These are phyloP conservation scores for Hirsutella rhossiliensis DNA, from an alignment of 2,329 filamentous ascomycete genomes.

Conservation along the genomic window DNA sequence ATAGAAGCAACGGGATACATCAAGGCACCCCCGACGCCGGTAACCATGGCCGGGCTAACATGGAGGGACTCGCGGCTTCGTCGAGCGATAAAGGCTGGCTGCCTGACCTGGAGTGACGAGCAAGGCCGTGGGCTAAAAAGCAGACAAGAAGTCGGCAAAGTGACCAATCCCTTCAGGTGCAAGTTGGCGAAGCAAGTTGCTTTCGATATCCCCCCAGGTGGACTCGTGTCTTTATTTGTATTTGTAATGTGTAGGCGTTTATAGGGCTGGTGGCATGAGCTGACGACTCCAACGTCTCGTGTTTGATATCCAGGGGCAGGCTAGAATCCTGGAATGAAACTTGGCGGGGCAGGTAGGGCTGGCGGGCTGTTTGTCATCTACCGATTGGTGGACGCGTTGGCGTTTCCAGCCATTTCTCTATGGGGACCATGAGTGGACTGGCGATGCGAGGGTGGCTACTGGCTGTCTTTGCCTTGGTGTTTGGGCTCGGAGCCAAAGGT, in stretches of 20 bases:
- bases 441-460: too few species aligned
- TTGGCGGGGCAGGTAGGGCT: not conserved
- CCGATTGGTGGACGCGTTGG: too few species aligned
- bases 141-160: not conserved
- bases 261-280: not conserved
- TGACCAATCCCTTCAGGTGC: not conserved
- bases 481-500: too few species aligned
- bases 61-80: constrained; percentile 19
- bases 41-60: constrained; percentile 6
- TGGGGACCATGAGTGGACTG: too few species aligned
- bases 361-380: not conserved
- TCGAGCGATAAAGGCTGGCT: constrained; percentile 16
- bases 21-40: constrained; percentile 2
- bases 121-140: not conserved
- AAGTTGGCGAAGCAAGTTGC: not conserved
- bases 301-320: not conserved
- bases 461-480: too few species aligned
- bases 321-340: not conserved
- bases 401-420: too few species aligned
- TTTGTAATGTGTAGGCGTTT: not conserved
- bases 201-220: not conserved
- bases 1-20: constrained; percentile 6
- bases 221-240: not conserved
- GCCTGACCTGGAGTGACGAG: constrained; percentile 20
- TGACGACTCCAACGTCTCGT: not conserved